Conservation (phyloP, 176 grass and related monocot species). For the Avena atlantica region DNA sequence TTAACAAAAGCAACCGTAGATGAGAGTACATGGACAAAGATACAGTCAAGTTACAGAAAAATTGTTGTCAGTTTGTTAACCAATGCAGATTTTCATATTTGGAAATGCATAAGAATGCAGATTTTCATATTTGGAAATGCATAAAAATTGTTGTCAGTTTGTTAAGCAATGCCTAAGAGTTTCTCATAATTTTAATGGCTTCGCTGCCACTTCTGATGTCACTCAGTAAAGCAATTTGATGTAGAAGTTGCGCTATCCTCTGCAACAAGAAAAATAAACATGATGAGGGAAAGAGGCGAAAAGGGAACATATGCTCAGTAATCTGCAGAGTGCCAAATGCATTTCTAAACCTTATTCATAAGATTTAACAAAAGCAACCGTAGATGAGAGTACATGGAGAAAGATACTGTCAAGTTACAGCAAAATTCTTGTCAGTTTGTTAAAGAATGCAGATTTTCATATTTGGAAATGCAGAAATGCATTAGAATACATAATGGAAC, state of each 20-base stretch:
- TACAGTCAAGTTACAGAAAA: neutral
- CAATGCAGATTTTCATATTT: neutral
- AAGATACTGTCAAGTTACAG: neutral
- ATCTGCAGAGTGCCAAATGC: constrained; percentile 22
- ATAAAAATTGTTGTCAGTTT: neutral
- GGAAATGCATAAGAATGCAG: no score
- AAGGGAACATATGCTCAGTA: neutral
- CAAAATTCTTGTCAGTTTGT: neutral
- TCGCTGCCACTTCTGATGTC: constrained; percentile 49
- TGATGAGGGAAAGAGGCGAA: neutral
- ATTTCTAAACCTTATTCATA: neutral
- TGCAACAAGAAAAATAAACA: constrained; percentile 37
- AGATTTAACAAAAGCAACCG: neutral
- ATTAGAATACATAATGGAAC: constrained; percentile 8
- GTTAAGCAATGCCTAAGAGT: constrained; percentile 3
- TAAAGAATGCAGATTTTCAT: neutral
- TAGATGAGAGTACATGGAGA: neutral
- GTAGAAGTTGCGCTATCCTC: constrained; percentile 59
- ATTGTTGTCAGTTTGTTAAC: neutral
- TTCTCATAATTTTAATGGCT: constrained; percentile 46
- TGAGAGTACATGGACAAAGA: constrained; percentile 5
- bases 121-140: no score
- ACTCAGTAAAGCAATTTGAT: constrained; percentile 63
- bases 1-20: neutral
- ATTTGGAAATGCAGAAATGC: neutral